These are phyloP conservation scores for Vigna nakashimae DNA, from an alignment of 306 rosid genomes.

Conservation along the genomic window DNA sequence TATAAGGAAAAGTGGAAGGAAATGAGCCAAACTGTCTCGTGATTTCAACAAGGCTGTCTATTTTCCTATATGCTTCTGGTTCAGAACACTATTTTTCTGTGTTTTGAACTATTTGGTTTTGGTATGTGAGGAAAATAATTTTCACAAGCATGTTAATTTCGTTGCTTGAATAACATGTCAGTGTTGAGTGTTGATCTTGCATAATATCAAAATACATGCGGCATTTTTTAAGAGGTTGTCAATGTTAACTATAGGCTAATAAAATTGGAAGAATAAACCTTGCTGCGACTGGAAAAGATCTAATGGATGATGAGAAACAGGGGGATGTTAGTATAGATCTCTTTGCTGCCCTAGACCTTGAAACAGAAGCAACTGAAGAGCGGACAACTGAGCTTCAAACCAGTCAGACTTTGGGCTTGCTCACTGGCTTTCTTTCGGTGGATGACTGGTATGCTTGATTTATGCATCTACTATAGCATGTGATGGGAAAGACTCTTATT, in stretches of 20 bases:
- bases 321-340: slow-evolving; percentile 93
- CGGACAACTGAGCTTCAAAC: slow-evolving; percentile 82
- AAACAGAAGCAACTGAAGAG: slow-evolving; percentile 78
- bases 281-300: slow-evolving; percentile 96
- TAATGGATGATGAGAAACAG: slow-evolving; percentile 97
- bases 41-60: slow-evolving; percentile 10
- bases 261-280: slow-evolving; percentile 97
- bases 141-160: slow-evolving; percentile 12
- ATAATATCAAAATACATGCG: not conserved
- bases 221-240: slow-evolving; percentile 30
- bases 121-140: slow-evolving; percentile 23
- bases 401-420: slow-evolving; percentile 95
- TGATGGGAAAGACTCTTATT: not conserved
- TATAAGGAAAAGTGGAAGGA: slow-evolving; percentile 13
- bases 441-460: slow-evolving; percentile 80
- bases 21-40: not conserved
- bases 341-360: slow-evolving; percentile 80
- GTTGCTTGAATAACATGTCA: slow-evolving; percentile 5
- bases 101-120: slow-evolving; percentile 5
- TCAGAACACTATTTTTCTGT: not conserved
- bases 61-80: slow-evolving; percentile 20
- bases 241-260: slow-evolving; percentile 69
- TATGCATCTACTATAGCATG: slow-evolving; percentile 24
- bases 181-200: slow-evolving; percentile 21
- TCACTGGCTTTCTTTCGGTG: slow-evolving; percentile 88